A percentile compares a stretch with the other conserved stretches of the same genome.
phyloP scores from a whole-genome alignment of 2,329 filamentous ascomycete genomes.

The Microthyrium microscopicum region DNA sequence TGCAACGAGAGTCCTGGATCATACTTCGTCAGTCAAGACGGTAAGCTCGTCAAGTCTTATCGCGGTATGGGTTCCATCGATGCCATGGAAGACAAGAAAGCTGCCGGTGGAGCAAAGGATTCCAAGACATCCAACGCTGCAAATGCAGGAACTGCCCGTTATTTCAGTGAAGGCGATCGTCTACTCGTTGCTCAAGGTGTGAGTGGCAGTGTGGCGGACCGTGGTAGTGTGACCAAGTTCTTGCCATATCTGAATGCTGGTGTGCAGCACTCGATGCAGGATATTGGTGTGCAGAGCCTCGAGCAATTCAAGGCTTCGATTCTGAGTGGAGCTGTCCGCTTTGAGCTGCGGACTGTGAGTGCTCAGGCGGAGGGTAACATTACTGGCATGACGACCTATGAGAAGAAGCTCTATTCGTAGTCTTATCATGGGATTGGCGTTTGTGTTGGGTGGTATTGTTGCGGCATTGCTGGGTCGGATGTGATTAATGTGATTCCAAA shows the following conservation, averaged over 20 bases:
- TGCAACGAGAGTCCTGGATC: constrained; percentile 95
- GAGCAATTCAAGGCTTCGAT: constrained; percentile 61
- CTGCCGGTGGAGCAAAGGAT: constrained; percentile 48
- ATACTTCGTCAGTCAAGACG: constrained; percentile 90
- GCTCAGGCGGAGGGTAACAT: constrained; percentile 94
- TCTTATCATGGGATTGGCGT: not conserved
- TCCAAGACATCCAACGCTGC: constrained; percentile 50
- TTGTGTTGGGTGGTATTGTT: not conserved
- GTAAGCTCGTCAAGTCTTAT: constrained; percentile 97
- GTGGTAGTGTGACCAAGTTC: constrained; percentile 83
- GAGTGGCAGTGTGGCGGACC: constrained; percentile 66
- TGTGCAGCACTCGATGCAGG: constrained; percentile 93
- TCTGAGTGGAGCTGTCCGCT: constrained; percentile 58
- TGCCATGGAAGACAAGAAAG: constrained; percentile 99
- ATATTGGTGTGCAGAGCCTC: constrained; percentile 75
- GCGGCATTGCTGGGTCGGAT: not conserved
- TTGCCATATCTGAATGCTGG: constrained; percentile 90
- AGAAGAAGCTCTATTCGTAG: constrained; percentile 98
- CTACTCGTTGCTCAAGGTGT: constrained; percentile 95
- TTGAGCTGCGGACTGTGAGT: constrained; percentile 86
- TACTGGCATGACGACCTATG: constrained; percentile 90
- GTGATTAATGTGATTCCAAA: not conserved
- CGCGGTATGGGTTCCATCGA: constrained; percentile 98
- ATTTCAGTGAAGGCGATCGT: constrained; percentile 94
- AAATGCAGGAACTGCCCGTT: constrained; percentile 91